Evolutionary conservation across 805 yeast species (phyloP), one percentile per base, ranked within the genome.

Genomic region (Kurtzmaniella fragi): DNA sequence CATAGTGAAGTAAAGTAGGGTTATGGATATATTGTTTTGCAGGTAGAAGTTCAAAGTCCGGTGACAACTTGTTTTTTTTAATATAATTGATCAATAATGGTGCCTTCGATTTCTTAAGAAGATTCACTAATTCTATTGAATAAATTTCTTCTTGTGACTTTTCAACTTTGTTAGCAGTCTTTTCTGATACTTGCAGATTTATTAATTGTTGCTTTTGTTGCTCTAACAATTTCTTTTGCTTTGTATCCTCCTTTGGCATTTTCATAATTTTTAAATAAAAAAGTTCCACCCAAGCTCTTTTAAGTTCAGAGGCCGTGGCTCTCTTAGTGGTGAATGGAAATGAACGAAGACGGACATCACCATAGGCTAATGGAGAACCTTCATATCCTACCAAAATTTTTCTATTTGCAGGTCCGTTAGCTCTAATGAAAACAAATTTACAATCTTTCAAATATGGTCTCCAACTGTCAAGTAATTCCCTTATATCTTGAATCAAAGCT

Each of bases 251-350:
- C 46, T 70, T 64, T 1, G 95, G 91, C n/a, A 71, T 59, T 8
- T 76, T 75, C 5, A 74, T 59, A 1, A 77, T 55, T 30, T 68
- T 63, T 47, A 86, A 61, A 47, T 82, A 78, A 0, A 89, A 69
- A 41, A 93, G 65, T 47, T 82, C 82, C 20, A 76, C 70, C 98
- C 98, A 93, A 0, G 95, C 88, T 35, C 79, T 74, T 52, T 81
- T 85, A 48, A 93, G 64, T 56, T 90, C 98, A 2, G 77, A 63
- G 0, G 83, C 71, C 0, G 96, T 90, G 1, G 98, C 95, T 47
- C 96, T 73, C 40, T 77, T 78, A 0, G 99, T 91, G 0, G 96
- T 82, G 62, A 93, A 89, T 1, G 99, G 99, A 54, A 91, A 78
- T 2, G 70, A 60, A 45, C 75, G 77, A 5, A 93, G 60, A 45